These are phyloP conservation scores for Eucalyptus erythrocorys DNA, from an alignment of 345 rosid species.

Conservation along the genomic window DNA sequence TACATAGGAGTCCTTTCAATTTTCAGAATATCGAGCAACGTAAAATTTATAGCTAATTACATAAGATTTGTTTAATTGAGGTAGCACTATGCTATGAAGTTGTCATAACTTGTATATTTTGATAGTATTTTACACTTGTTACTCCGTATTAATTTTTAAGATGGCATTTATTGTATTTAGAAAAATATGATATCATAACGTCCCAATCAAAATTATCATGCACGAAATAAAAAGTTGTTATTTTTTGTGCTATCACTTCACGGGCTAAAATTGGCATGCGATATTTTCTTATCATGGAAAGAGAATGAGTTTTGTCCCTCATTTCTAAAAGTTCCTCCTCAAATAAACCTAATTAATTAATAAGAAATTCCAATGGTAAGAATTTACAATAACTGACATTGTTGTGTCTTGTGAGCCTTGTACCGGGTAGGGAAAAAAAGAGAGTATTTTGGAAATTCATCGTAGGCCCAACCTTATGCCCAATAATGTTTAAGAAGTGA, in stretches of 20 bases:
- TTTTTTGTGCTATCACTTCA: neutral
- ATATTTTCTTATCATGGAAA: neutral
- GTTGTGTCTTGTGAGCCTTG: neutral
- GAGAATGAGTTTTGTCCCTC: neutral
- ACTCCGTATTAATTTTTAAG: neutral
- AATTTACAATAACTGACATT: neutral
- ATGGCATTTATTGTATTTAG: neutral
- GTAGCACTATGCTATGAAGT: accelerated
- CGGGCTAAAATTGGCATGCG: accelerated
- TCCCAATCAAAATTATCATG: accelerated
- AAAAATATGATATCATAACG: neutral
- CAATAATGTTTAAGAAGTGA: neutral
- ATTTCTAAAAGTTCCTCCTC: neutral
- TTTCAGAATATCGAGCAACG: neutral
- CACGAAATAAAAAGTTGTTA: neutral
- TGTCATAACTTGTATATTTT: neutral
- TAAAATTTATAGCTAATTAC: neutral
- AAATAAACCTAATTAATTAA: neutral
- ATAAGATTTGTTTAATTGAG: neutral
- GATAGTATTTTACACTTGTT: neutral
- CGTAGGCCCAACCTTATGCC: neutral
- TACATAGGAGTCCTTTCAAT: neutral
- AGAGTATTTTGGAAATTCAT: neutral
- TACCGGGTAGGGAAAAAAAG: neutral
- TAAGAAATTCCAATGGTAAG: neutral